Conservation (phyloP, 2,329 filamentous ascomycete genomes). For the Colletotrichum costaricense region DNA sequence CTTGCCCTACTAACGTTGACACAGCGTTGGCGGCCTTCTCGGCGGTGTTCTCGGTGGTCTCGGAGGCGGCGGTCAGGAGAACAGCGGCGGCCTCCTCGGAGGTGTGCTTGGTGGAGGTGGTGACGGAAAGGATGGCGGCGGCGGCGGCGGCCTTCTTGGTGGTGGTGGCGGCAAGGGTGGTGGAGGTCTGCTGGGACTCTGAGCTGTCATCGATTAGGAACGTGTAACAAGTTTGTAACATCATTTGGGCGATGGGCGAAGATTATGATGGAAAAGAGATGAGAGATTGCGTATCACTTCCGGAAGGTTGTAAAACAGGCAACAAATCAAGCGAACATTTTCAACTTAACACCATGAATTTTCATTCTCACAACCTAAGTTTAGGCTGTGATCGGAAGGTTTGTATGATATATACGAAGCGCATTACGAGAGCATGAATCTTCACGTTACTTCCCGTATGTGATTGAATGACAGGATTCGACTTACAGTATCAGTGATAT, state of each 20-base stretch:
- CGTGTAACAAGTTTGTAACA: neutral
- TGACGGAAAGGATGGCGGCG: neutral
- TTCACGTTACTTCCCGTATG: too few species aligned
- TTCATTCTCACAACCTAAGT: fast-evolving
- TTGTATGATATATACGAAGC: too few species aligned
- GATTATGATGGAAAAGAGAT: neutral
- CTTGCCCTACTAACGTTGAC: neutral
- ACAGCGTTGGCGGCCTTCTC: conserved; percentile 21
- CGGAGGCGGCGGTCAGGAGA: neutral
- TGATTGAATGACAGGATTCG: too few species aligned
- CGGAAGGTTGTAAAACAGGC: neutral
- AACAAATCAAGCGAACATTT: neutral
- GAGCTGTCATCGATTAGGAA: neutral
- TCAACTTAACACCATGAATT: fast-evolving
- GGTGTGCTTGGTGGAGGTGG: conserved; percentile 28
- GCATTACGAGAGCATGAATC: too few species aligned
- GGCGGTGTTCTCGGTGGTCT: conserved; percentile 29
- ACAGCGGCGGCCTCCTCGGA: conserved; percentile 9
- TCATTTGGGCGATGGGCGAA: neutral
- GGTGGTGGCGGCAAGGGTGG: conserved; percentile 15
- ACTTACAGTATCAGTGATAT: too few species aligned
- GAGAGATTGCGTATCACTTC: neutral
- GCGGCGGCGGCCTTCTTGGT: conserved; percentile 9
- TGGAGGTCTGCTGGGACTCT: neutral
- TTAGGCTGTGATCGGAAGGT: fast-evolving